Conservation (phyloP, 805 yeast species). For the Candida xyloterini region DNA sequence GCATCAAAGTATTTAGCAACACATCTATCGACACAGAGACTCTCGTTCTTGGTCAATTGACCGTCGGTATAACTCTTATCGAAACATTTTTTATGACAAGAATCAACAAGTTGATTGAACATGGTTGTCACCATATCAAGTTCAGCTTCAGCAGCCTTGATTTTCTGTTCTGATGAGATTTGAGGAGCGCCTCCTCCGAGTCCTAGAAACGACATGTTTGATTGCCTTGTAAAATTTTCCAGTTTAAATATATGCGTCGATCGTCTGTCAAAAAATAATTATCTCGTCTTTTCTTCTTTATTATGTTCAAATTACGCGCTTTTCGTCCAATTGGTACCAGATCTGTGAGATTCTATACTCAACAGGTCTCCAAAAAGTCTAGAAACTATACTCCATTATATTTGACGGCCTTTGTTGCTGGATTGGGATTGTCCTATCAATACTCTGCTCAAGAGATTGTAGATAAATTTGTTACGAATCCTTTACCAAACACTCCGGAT, state of each 20-base stretch:
- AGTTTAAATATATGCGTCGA: conserved; percentile 5
- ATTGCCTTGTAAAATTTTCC: conserved; percentile 11
- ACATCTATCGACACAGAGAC: conserved; percentile 90
- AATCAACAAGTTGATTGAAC: conserved; percentile 88
- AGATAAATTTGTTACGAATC: conserved; percentile 17
- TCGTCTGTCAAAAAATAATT: conserved; percentile 1
- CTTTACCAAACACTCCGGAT: conserved; percentile 24
- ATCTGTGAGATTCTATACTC: conserved; percentile 2
- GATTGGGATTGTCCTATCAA: conserved; percentile 26
- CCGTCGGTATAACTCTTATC: conserved; percentile 63
- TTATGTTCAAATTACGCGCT: conserved; percentile 1
- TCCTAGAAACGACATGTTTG: conserved; percentile 66
- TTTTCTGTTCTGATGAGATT: conserved; percentile 68
- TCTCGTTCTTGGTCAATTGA: conserved; percentile 74
- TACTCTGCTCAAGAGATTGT: conserved; percentile 29
- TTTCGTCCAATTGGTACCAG: conserved; percentile 3
- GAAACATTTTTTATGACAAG: conserved; percentile 87
- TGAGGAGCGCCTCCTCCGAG: conserved; percentile 76
- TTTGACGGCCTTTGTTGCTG: conserved; percentile 23
- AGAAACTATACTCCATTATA: background rate
- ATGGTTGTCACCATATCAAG: conserved; percentile 95
- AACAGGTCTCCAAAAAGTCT: background rate
- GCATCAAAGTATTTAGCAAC: conserved; percentile 93
- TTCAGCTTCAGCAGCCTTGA: conserved; percentile 93
- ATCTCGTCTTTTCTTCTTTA: conserved; percentile 1